A percentile compares a stretch with the other conserved stretches of the same genome.
phyloP scores from a whole-genome alignment of 2,329 filamentous ascomycete genomes.

The Calonectria montana region DNA sequence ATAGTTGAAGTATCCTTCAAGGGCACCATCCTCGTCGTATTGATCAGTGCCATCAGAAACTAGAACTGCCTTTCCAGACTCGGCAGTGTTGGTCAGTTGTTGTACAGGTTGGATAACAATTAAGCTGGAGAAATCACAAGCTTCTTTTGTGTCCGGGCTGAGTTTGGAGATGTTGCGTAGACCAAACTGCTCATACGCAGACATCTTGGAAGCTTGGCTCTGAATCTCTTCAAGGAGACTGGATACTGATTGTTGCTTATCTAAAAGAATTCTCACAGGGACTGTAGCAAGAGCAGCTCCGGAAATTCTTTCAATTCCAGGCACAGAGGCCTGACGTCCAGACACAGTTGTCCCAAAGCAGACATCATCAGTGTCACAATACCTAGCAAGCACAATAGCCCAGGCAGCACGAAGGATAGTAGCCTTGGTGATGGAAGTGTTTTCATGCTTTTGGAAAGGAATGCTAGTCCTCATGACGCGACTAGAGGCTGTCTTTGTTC shows the following conservation, averaged over 20 bases:
- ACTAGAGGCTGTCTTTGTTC: background rate
- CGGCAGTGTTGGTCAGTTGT: background rate
- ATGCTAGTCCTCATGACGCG: background rate
- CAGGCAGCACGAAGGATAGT: constrained; percentile 12
- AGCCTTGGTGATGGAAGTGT: background rate
- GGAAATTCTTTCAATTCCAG: constrained; percentile 31
- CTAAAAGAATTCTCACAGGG: constrained; percentile 33
- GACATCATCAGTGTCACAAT: constrained; percentile 5
- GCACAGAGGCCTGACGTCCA: constrained; percentile 26
- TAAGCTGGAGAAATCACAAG: constrained; percentile 43
- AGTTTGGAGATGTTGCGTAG: constrained; percentile 33
- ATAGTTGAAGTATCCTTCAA: constrained; percentile 3
- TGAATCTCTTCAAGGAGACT: constrained; percentile 49
- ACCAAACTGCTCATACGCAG: constrained; percentile 25
- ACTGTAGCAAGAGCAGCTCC: constrained; percentile 48
- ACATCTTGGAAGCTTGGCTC: constrained; percentile 23
- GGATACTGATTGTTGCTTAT: constrained; percentile 39
- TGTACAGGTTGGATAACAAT: constrained; percentile 41
- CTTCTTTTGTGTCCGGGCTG: constrained; percentile 17
- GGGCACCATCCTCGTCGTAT: background rate
- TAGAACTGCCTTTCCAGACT: background rate
- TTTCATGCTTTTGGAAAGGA: background rate
- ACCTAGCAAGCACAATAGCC: constrained; percentile 12
- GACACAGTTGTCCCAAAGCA: constrained; percentile 6
- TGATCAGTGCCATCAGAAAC: background rate